Base-by-base conservation (phyloP, 192 early-diverging fungal species). In the Coemansia sp. region DNA sequence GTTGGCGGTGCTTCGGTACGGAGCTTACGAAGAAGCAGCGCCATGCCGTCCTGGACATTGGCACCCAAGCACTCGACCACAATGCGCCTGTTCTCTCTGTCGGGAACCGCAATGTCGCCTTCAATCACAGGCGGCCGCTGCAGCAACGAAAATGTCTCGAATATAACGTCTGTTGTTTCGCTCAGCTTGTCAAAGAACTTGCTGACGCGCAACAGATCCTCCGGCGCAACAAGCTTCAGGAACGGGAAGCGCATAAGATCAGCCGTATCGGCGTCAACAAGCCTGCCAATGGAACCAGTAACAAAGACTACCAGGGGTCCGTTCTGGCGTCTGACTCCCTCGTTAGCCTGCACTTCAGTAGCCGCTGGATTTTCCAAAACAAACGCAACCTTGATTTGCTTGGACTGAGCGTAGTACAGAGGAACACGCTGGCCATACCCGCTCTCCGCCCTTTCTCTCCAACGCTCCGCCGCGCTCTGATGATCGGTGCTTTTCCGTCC, bases 1-100 rank as follows among this genome's bases (percentile, higher is more conserved):
- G 38, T 41, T 10, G 38, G 38, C 36, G 75, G 54, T 7, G 64
- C 25, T 11, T 53, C 23, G 0, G 44, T 40, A 4, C 61, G 50
- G 22, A 78, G 65, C 36, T 68, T 67, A 15, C 75, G 33, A 28
- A 78, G 34, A 27, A 78, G 57, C 27, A 78, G 34, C 28, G 65
- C 75, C 22, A 78, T 64, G 50, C 69, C 75, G 53, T 78, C 75
- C 45, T 71, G 65, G 48, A 78, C 69, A 30, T 67, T 68, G 4
- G 75, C 75, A 22, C 75, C 75, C 30, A 78, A 38, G 13, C 64
- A 67, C 65, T 78, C 75, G 19, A 78, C 75, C 2, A 78, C 25
- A 0, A 78, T 52, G 8, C 75, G 44, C 20, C 45, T 42, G 56
- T 78, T 78, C 1, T 64, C 38, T 30, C 61, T 66, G 6, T 78